Conservation (phyloP, 805 yeast species). For the Barnettozyma vustinii region DNA sequence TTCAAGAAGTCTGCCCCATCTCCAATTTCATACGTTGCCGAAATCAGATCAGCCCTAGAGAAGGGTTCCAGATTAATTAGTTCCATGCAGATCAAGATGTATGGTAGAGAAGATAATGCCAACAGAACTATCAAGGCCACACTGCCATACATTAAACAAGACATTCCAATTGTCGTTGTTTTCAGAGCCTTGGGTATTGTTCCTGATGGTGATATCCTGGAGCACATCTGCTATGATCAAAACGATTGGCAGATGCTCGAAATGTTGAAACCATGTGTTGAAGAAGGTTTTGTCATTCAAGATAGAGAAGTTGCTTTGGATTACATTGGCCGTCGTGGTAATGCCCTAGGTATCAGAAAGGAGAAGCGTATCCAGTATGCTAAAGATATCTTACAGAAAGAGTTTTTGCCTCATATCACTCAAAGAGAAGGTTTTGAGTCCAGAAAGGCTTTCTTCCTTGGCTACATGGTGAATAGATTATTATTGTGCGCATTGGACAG, state of each 20-base stretch:
- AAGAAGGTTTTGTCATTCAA: conserved; percentile 97
- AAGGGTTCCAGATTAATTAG: conserved; percentile 95
- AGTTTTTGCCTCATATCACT: conserved; percentile 93
- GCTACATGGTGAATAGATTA: conserved; percentile 95
- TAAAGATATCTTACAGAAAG: conserved; percentile 92
- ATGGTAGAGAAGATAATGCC: conserved; percentile 73
- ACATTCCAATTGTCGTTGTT: conserved; percentile 93
- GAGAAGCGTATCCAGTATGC: conserved; percentile 99
- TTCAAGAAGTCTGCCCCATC: conserved; percentile 97
- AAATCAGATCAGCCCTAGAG: conserved; percentile 93
- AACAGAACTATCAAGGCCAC: conserved; percentile 93
- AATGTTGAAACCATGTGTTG: conserved; percentile 98
- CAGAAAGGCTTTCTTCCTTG: conserved; percentile 93
- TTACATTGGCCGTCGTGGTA: conserved; percentile 97
- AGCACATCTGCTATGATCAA: conserved; percentile 96
- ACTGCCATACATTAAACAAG: conserved; percentile 92
- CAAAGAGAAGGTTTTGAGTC: conserved; percentile 97
- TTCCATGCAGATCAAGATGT: conserved; percentile 88
- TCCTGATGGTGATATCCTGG: conserved; percentile 98
- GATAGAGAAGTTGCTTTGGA: conserved; percentile 97
- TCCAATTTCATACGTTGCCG: conserved; percentile 93
- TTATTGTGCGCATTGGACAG: conserved; percentile 94
- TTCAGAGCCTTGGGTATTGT: conserved; percentile 98
- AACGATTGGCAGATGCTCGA: conserved; percentile 99
- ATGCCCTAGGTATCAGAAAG: conserved; percentile 91